phyloP scores from a whole-genome alignment of 805 yeast species.

The Candida suzukii region DNA sequence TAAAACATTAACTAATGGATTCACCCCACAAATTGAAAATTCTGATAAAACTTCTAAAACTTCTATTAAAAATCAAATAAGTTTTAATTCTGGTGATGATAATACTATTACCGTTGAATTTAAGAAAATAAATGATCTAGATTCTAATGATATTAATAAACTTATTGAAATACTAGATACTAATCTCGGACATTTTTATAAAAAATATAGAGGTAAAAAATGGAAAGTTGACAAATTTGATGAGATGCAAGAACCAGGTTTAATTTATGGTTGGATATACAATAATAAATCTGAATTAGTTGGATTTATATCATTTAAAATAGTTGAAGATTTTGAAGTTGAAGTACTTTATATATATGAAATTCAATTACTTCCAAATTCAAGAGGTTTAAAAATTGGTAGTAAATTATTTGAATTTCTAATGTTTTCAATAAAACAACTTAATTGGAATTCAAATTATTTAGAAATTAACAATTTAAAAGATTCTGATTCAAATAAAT shows the following conservation, averaged over 20 bases:
- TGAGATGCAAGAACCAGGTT: constrained; percentile 43
- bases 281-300: constrained; percentile 14
- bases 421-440: constrained; percentile 26
- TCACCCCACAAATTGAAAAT: no score
- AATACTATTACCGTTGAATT: no score
- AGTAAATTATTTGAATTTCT: constrained; percentile 24
- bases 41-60: no score
- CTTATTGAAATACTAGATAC: constrained; percentile 18
- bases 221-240: constrained; percentile 35
- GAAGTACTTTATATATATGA: constrained; percentile 48
- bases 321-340: constrained; percentile 32
- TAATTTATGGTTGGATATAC: constrained; percentile 36
- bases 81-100: no score
- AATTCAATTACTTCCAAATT: constrained; percentile 36
- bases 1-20: no score
- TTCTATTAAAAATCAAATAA: no score
- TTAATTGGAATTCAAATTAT: constrained; percentile 7
- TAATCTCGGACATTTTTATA: constrained; percentile 20
- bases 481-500: neutral
- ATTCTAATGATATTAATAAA: no score
- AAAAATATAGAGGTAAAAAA: constrained; percentile 23
- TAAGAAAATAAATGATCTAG: no score
- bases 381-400: constrained; percentile 34
- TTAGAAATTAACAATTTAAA: no score
- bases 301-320: constrained; percentile 40